A percentile compares a stretch with the other conserved stretches of the same genome.
Evolutionary conservation across 176 grass and related monocot genomes (phyloP).

Genomic region (Carex parvula): DNA sequence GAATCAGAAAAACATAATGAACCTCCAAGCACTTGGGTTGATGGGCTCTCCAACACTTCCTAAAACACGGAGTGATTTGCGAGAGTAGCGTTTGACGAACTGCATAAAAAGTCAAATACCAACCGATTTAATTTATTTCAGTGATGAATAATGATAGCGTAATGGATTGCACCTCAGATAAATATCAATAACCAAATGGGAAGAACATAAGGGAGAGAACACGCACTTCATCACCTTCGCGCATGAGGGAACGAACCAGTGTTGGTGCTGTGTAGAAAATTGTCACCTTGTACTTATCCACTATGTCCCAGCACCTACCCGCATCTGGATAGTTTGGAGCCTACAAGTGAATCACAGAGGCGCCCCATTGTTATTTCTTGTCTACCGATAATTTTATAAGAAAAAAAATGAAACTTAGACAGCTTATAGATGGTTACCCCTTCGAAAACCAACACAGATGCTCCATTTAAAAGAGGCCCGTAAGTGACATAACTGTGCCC

Average conservation of each 20-base stretch:
- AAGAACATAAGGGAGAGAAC: constrained; percentile 22
- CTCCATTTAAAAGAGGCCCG: constrained; percentile 93
- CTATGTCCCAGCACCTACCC: constrained; percentile 88
- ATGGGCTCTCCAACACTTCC: constrained; percentile 99
- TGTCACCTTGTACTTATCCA: constrained; percentile 90
- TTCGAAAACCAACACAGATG: constrained; percentile 85
- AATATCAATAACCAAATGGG: constrained; percentile 12
- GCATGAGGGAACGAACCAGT: constrained; percentile 90
- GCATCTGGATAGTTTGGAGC: constrained; percentile 90
- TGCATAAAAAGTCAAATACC: constrained; percentile 34
- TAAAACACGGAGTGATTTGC: constrained; percentile 93
- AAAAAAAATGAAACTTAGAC: constrained; percentile 6
- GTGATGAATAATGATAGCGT: not conserved
- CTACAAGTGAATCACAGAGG: constrained; percentile 46
- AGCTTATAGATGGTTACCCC: constrained; percentile 50
- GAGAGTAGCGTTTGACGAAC: constrained; percentile 79
- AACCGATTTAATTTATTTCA: not conserved
- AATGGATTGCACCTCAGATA: not conserved
- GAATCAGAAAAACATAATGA: constrained; percentile 5
- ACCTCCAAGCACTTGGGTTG: constrained; percentile 98
- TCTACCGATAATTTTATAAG: not conserved
- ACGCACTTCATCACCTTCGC: constrained; percentile 70
- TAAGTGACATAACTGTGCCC: constrained; percentile 98
- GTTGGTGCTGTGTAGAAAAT: constrained; percentile 99
- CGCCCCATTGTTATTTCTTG: not conserved